These are phyloP conservation scores for Trichomonascaceae sp. DNA, from an alignment of 1,139 yeast genomes.

Conservation along the genomic window DNA sequence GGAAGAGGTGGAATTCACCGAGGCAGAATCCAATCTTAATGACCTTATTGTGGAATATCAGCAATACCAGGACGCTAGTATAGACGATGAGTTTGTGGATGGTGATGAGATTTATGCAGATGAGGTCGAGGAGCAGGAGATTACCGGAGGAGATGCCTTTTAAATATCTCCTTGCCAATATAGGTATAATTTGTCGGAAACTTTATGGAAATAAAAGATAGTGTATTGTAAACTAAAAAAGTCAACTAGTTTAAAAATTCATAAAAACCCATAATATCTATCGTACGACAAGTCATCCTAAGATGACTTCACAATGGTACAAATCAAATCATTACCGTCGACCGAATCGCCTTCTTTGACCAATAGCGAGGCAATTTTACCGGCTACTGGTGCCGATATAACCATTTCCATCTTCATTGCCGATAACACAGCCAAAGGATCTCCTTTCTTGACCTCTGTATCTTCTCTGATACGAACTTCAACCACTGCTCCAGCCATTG, in stretches of 20 bases:
- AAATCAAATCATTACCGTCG: slow-evolving; percentile 81
- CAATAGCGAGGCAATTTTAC: slow-evolving; percentile 67
- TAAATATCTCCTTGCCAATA: not conserved
- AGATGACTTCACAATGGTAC: slow-evolving; percentile 37
- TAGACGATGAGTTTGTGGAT: slow-evolving; percentile 33
- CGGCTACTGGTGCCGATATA: slow-evolving; percentile 84
- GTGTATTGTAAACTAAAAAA: not conserved
- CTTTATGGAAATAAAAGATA: not conserved
- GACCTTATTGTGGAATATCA: slow-evolving; percentile 40
- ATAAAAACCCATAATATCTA: no score
- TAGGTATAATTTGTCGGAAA: not conserved
- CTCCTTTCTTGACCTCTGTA: slow-evolving; percentile 89
- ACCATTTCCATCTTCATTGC: slow-evolving; percentile 99
- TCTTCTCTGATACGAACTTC: slow-evolving; percentile 90
- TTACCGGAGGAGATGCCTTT: not conserved
- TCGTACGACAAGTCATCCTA: no score
- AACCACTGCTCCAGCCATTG: slow-evolving; percentile 98
- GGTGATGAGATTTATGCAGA: slow-evolving; percentile 17
- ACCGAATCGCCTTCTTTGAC: slow-evolving; percentile 92
- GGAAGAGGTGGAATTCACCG: slow-evolving; percentile 43
- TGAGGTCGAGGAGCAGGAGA: slow-evolving; percentile 8
- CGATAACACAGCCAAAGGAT: slow-evolving; percentile 85
- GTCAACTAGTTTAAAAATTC: not conserved
- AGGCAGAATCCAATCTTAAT: slow-evolving; percentile 40
- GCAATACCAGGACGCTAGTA: slow-evolving; percentile 40